These are phyloP conservation scores for Cystobasidium slooffiae DNA, from an alignment of 1,284 basidiomycete species.

Conservation along the genomic window DNA sequence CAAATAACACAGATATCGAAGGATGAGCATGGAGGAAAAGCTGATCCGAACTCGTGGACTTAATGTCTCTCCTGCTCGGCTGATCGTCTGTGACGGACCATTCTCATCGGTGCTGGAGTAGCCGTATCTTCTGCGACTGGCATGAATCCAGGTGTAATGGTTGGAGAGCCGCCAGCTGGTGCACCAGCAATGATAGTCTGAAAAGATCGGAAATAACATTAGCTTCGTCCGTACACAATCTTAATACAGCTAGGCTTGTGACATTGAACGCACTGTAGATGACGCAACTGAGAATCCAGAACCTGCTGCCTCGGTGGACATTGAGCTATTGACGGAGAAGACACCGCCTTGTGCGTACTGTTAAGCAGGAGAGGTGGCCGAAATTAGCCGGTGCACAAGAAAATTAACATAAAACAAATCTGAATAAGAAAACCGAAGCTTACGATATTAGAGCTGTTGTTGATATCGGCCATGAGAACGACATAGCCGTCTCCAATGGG, in stretches of 20 bases:
- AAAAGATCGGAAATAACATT: background rate
- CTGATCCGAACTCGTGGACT: background rate
- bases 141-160: background rate
- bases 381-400: no score
- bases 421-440: no score
- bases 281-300: constrained; percentile 35
- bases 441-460: constrained; percentile 42
- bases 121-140: constrained; percentile 5
- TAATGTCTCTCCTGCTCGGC: constrained; percentile 16
- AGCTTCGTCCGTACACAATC: background rate
- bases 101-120: constrained; percentile 16
- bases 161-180: constrained; percentile 16
- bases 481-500: constrained; percentile 35
- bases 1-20: background rate
- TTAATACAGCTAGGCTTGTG: background rate
- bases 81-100: constrained; percentile 19
- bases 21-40: background rate
- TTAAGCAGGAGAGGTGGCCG: background rate
- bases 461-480: constrained; percentile 35
- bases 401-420: no score
- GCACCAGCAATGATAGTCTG: constrained; percentile 20
- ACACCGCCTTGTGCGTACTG: constrained; percentile 39
- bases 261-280: background rate
- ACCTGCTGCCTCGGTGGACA: constrained; percentile 5
- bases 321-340: constrained; percentile 32